Base-by-base conservation (phyloP, 1,284 basidiomycete species). In the Nidula niveotomentosa region DNA sequence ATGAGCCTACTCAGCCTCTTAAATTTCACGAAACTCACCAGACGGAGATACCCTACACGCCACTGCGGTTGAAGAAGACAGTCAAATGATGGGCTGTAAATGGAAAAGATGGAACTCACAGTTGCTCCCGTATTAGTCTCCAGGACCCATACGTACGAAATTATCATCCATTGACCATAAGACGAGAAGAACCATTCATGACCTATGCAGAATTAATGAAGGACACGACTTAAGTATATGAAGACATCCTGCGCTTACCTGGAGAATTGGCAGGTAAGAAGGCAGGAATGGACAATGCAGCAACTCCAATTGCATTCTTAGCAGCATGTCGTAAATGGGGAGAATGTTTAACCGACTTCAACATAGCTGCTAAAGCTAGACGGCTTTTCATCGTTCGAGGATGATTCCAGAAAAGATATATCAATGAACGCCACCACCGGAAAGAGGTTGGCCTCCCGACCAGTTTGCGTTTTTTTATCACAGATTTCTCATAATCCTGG, bases 41-140 rank as follows among this genome's bases (percentile, higher is more conserved):
- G 63, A 53, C 80, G 75, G 34, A 81, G 64, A 59, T 78, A 79
- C 1, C 74, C 76, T 9, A 76, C 71, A 45, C 78, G 69, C 72
- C 76, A 79, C 67, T 69, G 43, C 30, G 36, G 37, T 18, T 33
- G 47, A 10, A 39, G 45, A 15, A 41, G 46, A 30, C 23, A 35
- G 18, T 12, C 30, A 52, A 12, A 45, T 17, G 41, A 35, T 10
- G 23, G 8, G 33, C 9, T 46, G 9, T 10, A 30, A 30, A 30
- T 30, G 30, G 30, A 30, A 5, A 30, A 30, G 15, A 13, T 35
- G 17, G 17, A n/a, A 53, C 65, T 56, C 36, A 69, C 68, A 8
- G 79, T 81, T 44, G 79, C 78, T 12, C 79, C 80, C 0, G 76
- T 78, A 57, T 78, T 81, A 8, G 77, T 79, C 58, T 81, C 77